A percentile compares a stretch with the other conserved stretches of the same genome.
phyloP scores from a whole-genome alignment of 1,139 yeast genomes.

The Suhomyces bribrorum region DNA sequence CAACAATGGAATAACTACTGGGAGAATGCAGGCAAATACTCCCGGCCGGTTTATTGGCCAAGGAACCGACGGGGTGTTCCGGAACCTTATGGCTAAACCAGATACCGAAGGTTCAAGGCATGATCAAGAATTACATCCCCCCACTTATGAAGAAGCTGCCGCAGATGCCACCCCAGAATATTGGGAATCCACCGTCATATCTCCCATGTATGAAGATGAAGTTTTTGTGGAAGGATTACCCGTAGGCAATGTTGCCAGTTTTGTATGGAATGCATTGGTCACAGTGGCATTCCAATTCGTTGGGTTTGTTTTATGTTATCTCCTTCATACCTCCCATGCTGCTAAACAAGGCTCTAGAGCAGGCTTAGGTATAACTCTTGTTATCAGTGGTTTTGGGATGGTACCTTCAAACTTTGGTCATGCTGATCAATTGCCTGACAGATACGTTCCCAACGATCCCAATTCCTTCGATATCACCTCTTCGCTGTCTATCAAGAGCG shows the following conservation, averaged over 20 bases:
- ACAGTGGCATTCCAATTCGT: constrained; percentile 90
- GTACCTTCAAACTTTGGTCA: constrained; percentile 60
- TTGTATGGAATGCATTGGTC: constrained; percentile 87
- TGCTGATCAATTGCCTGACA: constrained; percentile 36
- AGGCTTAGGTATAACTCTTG: constrained; percentile 85
- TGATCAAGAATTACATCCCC: constrained; percentile 62
- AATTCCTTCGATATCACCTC: constrained; percentile 52
- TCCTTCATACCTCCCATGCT: constrained; percentile 94
- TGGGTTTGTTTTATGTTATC: constrained; percentile 87
- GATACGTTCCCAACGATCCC: constrained; percentile 57
- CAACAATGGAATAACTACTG: constrained; percentile 45
- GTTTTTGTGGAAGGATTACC: constrained; percentile 94
- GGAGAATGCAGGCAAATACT: constrained; percentile 46
- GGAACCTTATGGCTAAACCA: constrained; percentile 86
- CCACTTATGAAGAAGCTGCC: constrained; percentile 93
- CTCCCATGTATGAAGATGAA: constrained; percentile 84
- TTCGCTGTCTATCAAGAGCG: constrained; percentile 35
- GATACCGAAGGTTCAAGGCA: constrained; percentile 49
- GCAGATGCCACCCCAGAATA: constrained; percentile 95
- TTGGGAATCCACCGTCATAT: constrained; percentile 88
- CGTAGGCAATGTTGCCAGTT: constrained; percentile 87
- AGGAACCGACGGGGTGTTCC: constrained; percentile 88
- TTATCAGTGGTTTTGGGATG: constrained; percentile 73
- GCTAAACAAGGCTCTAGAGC: constrained; percentile 95
- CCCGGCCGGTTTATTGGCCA: constrained; percentile 53